A percentile compares a stretch with the other conserved stretches of the same genome.
These are phyloP conservation scores for Paramecium sonneborni DNA, from an alignment of 73 alveolate genomes.

Conservation along the genomic window DNA sequence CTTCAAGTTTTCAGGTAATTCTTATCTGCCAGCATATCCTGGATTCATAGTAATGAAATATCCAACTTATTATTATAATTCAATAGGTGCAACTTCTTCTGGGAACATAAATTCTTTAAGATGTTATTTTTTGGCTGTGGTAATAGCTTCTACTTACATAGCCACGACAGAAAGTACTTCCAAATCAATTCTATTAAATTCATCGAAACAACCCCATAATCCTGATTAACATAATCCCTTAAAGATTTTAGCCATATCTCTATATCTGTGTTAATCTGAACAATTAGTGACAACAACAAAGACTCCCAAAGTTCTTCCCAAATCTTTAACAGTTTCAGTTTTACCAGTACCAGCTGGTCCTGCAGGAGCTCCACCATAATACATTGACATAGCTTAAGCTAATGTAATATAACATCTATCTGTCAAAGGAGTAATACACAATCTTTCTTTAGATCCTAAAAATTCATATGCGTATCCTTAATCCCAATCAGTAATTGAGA, in stretches of 20 bases:
- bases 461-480: conserved; percentile 99
- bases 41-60: conserved; percentile 99
- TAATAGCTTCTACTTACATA: conserved; percentile 97
- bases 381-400: conserved; percentile 99
- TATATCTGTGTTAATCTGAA: conserved; percentile 99
- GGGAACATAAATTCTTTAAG: conserved; percentile 99
- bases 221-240: conserved; percentile 99
- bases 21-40: conserved; percentile 99
- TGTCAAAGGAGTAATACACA: conserved; percentile 99
- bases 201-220: conserved; percentile 99
- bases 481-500: conserved; percentile 99
- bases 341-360: conserved; percentile 99
- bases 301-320: conserved; percentile 99
- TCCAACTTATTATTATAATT: conserved; percentile 91
- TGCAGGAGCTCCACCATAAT: conserved; percentile 99
- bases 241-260: conserved; percentile 99
- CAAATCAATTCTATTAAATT: conserved; percentile 99
- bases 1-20: conserved; percentile 99
- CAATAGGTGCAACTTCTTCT: conserved; percentile 92
- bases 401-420: conserved; percentile 98
- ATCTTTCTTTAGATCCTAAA: conserved; percentile 99
- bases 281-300: conserved; percentile 99
- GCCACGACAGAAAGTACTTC: conserved; percentile 99
- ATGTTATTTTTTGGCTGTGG: conserved; percentile 91
- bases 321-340: conserved; percentile 99